Conservation (phyloP, 768 basidiomycete genomes). For the Boletus fagicola region DNA sequence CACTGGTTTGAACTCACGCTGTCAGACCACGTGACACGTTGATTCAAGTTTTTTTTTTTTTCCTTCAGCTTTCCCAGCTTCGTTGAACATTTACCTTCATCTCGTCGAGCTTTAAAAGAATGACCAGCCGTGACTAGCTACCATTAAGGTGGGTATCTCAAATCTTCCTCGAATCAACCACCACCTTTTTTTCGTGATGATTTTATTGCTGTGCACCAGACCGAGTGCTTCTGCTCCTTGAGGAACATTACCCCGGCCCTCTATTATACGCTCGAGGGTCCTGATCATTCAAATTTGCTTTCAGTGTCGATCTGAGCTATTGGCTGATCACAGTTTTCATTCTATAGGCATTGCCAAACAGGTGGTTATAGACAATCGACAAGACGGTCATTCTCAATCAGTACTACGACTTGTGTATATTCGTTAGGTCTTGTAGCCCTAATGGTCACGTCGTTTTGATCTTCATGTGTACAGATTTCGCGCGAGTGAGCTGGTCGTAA, state of each 20-base stretch:
- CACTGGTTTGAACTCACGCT: not conserved
- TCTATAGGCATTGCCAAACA: not conserved
- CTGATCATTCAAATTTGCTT: slow-evolving; percentile 19
- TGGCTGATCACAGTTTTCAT: slow-evolving; percentile 2
- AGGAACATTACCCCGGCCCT: slow-evolving; percentile 33
- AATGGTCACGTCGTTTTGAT: slow-evolving; percentile 45
- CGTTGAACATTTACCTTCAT: not conserved
- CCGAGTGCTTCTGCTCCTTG: slow-evolving; percentile 33
- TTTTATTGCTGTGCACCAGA: slow-evolving; percentile 38
- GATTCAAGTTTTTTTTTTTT: not conserved
- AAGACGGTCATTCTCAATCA: not conserved
- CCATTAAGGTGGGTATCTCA: slow-evolving; percentile 7
- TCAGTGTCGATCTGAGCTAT: not conserved
- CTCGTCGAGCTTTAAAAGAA: not conserved
- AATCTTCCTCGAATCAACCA: not conserved
- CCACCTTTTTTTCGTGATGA: slow-evolving; percentile 25
- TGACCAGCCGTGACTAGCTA: not conserved
- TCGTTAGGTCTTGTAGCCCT: no score
- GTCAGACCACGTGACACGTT: not conserved
- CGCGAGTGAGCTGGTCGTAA: slow-evolving; percentile 80
- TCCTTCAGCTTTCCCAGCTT: no score
- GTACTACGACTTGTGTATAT: not conserved
- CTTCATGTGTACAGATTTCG: slow-evolving; percentile 84
- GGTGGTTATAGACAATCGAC: not conserved
- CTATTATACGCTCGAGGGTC: slow-evolving; percentile 36